Base-by-base conservation (phyloP, 768 basidiomycete species). In the Macrolepiota dolichaula region DNA sequence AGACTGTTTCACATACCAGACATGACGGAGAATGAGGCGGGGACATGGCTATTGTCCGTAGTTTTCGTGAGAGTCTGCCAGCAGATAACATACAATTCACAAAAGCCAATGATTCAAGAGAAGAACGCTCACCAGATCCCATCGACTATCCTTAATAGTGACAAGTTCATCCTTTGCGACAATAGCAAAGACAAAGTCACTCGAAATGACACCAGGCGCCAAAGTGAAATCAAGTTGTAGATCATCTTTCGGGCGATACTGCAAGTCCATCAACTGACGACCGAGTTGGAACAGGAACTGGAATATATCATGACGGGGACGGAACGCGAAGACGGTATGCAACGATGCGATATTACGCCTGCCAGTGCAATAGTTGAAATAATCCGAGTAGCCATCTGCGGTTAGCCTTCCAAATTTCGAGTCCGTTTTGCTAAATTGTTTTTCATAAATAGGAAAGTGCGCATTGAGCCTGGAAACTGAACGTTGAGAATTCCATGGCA, bases 291-390 rank as follows among this genome's bases (percentile, higher is more conserved):
- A 86, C 35, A 84, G 59, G 63, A 80, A 73, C 66, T 91, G 88
- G 62, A 89, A 71, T 37, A 91, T 72, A 74, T 96, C 94, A 73
- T 97, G 95, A 70, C 90, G 86, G 62, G 95, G 94, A 49, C 84
- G 77, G 63, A 96, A 81, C 49, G 85, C 78, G 72, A 95, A 81
- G 66, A 90, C 80, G 53, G 90, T 86, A 78, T 96, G 94, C 56
- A 95, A 79, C 32, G 89, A 90, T 27, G 83, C 76, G 58, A 94
- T 70, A 65, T 85, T 86, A 62, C 90, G 88, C 62, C 95, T 79
- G 57, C 95, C 95, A 2, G 94, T 94, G 44, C 92, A 92, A 75
- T 91, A 97, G 69, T 81, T 81, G 77, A 93, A 91, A 70, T 86
- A 90, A 75, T 94, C 92, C 2, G 86, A 80, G 66, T 87, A 79